Evolutionary conservation across 2,329 filamentous ascomycete species (phyloP).

Genomic region (Colletotrichum liaoningense): DNA sequence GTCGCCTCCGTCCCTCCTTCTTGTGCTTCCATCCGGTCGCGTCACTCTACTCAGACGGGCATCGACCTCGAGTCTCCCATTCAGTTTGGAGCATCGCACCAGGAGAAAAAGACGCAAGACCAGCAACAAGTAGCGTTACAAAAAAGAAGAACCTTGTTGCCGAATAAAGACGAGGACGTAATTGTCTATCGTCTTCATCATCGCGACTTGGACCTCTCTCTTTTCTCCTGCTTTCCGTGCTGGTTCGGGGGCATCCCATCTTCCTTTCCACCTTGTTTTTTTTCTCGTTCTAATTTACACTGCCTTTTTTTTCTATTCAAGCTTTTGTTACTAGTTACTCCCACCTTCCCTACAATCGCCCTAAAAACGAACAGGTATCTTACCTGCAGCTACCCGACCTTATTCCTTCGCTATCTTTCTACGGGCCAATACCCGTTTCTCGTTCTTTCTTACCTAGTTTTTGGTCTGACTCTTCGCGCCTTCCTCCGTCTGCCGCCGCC

Average conservation of each 20-base stretch:
- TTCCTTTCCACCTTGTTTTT: conserved; percentile 10
- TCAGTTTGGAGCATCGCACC: conserved; percentile 13
- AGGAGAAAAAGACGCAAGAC: background rate
- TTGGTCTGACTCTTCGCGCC: conserved; percentile 1
- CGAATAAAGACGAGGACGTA: conserved; percentile 5
- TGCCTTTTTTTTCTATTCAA: background rate
- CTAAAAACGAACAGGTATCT: conserved; percentile 23
- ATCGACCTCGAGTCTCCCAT: conserved; percentile 13
- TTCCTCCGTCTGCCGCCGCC: background rate
- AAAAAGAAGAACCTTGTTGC: background rate
- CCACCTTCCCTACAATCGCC: conserved; percentile 19
- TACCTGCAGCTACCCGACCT: conserved; percentile 26
- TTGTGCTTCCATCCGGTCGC: conserved; percentile 13
- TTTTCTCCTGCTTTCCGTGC: background rate
- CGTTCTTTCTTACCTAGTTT: background rate
- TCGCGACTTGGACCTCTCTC: background rate
- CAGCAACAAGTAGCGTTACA: background rate
- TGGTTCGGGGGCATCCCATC: conserved; percentile 16
- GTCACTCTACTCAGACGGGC: background rate
- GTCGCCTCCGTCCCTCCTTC: conserved; percentile 19
- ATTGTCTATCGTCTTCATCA: background rate
- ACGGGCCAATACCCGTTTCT: conserved; percentile 10
- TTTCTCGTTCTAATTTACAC: conserved; percentile 7
- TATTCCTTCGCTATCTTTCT: conserved; percentile 25
- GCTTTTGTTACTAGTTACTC: background rate